Evolutionary conservation across 805 yeast genomes (phyloP).

Genomic region (Dipodascus albidus): DNA sequence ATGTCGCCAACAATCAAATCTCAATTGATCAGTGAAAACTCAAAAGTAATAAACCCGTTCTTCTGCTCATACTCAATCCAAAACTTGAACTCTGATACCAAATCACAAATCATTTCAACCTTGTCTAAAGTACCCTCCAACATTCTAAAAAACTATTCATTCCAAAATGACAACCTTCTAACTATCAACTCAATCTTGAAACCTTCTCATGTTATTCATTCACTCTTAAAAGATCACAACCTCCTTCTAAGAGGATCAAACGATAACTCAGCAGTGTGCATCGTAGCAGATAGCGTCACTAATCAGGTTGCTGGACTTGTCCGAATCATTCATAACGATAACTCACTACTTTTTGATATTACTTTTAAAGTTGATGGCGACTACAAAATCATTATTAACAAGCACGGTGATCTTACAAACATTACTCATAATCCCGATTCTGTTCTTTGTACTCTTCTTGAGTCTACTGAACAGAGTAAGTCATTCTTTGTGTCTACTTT

Average conservation of each 20-base stretch:
- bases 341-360: not conserved
- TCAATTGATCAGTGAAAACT: not conserved
- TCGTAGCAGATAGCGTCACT: not conserved
- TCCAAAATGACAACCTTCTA: not conserved
- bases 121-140: not conserved
- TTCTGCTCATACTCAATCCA: not conserved
- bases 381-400: not conserved
- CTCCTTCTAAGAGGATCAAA: not conserved
- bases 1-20: not conserved
- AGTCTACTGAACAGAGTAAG: conserved; percentile 9
- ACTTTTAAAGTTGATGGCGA: not conserved
- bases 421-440: not conserved
- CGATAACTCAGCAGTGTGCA: not conserved
- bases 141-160: not conserved
- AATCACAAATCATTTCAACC: not conserved
- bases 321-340: not conserved
- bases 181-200: not conserved
- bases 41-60: not conserved
- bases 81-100: not conserved
- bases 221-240: not conserved
- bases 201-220: not conserved
- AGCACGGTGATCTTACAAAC: conserved; percentile 3
- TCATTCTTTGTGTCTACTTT: not conserved
- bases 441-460: conserved; percentile 9
- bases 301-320: not conserved